These are phyloP conservation scores for Fraxinus greggii DNA, from an alignment of 305 asterid species.

Conservation along the genomic window DNA sequence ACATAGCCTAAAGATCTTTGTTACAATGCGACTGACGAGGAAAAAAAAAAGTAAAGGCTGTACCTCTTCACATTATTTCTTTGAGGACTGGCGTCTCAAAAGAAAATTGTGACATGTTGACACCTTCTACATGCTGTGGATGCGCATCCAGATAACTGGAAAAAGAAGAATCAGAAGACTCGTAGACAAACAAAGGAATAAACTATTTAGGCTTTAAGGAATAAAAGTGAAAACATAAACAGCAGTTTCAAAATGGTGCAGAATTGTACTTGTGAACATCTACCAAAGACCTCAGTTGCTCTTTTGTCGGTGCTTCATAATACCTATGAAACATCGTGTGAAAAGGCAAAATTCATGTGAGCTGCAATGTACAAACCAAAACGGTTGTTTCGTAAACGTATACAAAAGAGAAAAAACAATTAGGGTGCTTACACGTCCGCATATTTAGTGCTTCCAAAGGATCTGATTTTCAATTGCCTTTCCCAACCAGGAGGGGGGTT, in stretches of 20 bases:
- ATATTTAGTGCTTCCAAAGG: slow-evolving; percentile 45
- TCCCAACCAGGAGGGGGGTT: slow-evolving; percentile 47
- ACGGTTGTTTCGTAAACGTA: background rate
- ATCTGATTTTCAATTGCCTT: slow-evolving; percentile 30
- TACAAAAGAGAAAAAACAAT: background rate
- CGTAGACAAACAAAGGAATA: too few relatives aligned
- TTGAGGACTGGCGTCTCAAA: slow-evolving; percentile 34
- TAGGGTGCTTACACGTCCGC: slow-evolving; percentile 40
- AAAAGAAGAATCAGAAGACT: background rate
- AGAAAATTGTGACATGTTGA: slow-evolving; percentile 32
- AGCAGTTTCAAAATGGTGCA: too few relatives aligned
- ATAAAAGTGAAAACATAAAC: background rate
- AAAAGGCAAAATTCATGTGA: background rate
- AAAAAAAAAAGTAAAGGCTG: too few relatives aligned
- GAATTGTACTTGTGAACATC: slow-evolving; percentile 35
- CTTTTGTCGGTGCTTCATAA: slow-evolving; percentile 42
- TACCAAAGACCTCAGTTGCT: slow-evolving; percentile 42
- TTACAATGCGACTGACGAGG: too few relatives aligned
- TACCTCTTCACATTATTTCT: background rate
- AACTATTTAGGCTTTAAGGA: background rate
- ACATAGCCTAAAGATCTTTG: too few relatives aligned
- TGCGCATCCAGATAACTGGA: slow-evolving; percentile 35
- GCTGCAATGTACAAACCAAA: background rate
- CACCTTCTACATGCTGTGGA: slow-evolving; percentile 23
- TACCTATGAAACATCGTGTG: slow-evolving; percentile 26